Evolutionary conservation across 164 flowering plant species (phyloP).

Genomic region (Liriodendron chinense): DNA sequence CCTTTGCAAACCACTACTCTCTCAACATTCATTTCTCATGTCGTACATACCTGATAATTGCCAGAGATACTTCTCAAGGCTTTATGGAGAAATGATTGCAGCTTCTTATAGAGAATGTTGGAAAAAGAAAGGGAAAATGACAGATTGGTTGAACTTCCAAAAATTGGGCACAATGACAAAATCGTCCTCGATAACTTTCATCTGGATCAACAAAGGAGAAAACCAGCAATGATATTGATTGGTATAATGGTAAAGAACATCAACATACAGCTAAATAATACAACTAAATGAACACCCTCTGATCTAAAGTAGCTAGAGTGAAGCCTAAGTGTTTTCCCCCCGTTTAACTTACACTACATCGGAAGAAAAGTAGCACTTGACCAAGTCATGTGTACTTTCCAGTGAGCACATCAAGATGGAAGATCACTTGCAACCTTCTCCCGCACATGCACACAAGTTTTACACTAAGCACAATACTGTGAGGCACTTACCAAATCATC

Average conservation of each 20-base stretch:
- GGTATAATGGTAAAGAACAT: background rate
- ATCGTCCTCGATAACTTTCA: no score
- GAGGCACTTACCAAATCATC: constrained; percentile 74
- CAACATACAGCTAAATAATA: background rate
- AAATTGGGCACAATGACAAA: no score
- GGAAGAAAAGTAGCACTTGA: background rate
- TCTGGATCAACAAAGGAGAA: background rate
- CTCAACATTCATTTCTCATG: no score
- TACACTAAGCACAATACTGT: background rate
- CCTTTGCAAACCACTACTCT: no score
- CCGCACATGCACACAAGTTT: background rate
- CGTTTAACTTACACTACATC: no score
- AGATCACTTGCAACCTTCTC: background rate
- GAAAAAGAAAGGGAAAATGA: no score
- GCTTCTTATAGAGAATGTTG: no score
- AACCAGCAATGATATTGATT: background rate
- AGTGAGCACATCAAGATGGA: background rate
- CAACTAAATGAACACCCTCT: background rate
- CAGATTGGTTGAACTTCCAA: no score
- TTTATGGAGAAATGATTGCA: no score
- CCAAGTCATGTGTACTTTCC: background rate
- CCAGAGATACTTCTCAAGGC: no score
- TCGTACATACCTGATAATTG: no score
- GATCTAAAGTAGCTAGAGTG: background rate
- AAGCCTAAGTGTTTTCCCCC: background rate